phyloP scores from a whole-genome alignment of 805 yeast species.

The Saccharomycopsis fibuligera region DNA sequence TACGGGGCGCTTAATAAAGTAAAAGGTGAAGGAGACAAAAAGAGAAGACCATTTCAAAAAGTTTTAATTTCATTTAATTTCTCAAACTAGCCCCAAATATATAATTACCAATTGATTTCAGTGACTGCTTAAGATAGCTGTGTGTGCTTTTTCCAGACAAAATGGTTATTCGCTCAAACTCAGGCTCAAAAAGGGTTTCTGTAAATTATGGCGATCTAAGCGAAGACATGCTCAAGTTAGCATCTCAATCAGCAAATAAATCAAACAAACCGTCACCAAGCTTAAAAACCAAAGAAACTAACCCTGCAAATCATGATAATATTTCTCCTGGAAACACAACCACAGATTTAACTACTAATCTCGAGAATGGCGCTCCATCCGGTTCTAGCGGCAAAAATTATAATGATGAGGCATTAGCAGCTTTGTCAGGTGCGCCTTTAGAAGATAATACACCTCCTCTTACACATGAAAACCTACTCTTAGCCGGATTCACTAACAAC shows the following conservation, averaged over 20 bases:
- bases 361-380: neutral
- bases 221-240: slow-evolving; percentile 17
- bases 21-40: too few species aligned
- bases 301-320: too few species aligned
- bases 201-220: slow-evolving; percentile 20
- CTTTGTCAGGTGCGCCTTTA: slow-evolving; percentile 11
- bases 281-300: neutral
- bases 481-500: too few species aligned
- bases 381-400: slow-evolving; percentile 5
- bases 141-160: neutral
- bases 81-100: too few species aligned
- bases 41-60: too few species aligned
- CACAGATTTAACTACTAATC: too few species aligned
- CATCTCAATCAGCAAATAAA: slow-evolving; percentile 12
- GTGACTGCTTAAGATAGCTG: too few species aligned
- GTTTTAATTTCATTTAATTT: too few species aligned
- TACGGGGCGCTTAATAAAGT: too few species aligned
- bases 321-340: neutral
- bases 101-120: neutral
- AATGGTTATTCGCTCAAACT: neutral
- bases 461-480: neutral
- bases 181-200: slow-evolving; percentile 16
- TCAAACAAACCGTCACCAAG: slow-evolving; percentile 15
- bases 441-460: neutral
- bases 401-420: slow-evolving; percentile 19